Evolutionary conservation across 768 basidiomycete species (phyloP), one percentile per base, ranked within the genome.

Genomic region (Leccinum boreale): DNA sequence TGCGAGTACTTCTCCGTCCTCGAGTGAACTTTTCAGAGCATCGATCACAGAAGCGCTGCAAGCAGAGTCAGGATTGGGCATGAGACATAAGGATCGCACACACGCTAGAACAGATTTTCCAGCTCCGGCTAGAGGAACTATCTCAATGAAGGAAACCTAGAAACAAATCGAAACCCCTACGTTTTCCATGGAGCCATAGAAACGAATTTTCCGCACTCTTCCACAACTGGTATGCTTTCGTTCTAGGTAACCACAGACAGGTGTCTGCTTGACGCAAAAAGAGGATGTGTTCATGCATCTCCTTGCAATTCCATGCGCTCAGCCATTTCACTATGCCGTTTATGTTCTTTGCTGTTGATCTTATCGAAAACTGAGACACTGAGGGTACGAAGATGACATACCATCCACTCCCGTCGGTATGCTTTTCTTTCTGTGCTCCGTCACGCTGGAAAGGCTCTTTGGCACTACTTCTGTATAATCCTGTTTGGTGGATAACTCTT

Each of bases 81-180:
- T 0, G 12, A 21, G 1, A 21, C 19, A 21, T 2, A 17, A 5
- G 0, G 19, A 0, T 8, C 2, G 5, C 5, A 56, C 58, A 12
- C 44, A 65, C 65, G 58, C 45, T 33, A 65, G 10, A 0, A 65
- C 61, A 3, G 64, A 62, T 24, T 65, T 66, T 3, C 64, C 65
- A 0, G 56, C 61, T 4, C 61, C 65, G 1, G 58, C 64, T 66
- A 9, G 26, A 49, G 39, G 1, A 21, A 14, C 1, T 0, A 17
- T 3, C 0, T 65, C 5, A 50, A 14, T 2, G 29, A 52, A 1
- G 0, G 6, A 24, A 29, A 6, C 2, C 6, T 23, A 19, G 24
- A 19, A 14, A 29, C 2, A 0, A 1, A 3, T 15, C 15, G 0
- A 52, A 12, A 35, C 23, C 15, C 4, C 2, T 48, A 66, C 64